phyloP scores from a whole-genome alignment of 129 eudicot species.

The Centella asiatica region DNA sequence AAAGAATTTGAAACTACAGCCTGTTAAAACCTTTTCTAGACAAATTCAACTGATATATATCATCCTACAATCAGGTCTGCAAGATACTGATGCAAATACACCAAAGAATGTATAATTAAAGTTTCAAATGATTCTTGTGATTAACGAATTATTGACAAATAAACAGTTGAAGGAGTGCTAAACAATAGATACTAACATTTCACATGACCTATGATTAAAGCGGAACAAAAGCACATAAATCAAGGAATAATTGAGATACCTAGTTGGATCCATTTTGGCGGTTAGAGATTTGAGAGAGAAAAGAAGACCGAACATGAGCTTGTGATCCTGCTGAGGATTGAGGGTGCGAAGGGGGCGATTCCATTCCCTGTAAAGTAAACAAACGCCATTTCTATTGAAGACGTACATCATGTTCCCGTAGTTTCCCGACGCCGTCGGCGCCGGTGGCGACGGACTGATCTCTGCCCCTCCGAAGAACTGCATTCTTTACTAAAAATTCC shows the following conservation, averaged over 20 bases:
- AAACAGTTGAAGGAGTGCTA: no score
- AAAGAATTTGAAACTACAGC: no score
- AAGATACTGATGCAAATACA: no score
- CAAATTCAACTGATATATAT: no score
- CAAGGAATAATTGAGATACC: conserved; percentile 27
- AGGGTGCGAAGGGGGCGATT: conserved; percentile 91
- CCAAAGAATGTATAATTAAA: no score
- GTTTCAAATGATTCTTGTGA: no score
- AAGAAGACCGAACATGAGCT: conserved; percentile 92
- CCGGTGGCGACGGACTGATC: conserved; percentile 89
- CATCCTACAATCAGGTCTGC: no score
- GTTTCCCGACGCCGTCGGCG: conserved; percentile 78
- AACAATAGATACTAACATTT: no score
- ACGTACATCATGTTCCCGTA: conserved; percentile 86
- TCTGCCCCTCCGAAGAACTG: conserved; percentile 87
- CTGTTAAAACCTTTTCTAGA: no score
- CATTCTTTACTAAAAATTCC: conserved; percentile 18
- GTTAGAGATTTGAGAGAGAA: conserved; percentile 89
- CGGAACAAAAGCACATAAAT: neutral
- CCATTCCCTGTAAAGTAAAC: conserved; percentile 96
- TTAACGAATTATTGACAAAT: no score
- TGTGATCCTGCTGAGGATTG: conserved; percentile 75
- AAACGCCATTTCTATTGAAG: conserved; percentile 83
- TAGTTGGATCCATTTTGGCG: conserved; percentile 94
- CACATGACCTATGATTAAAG: neutral